Base-by-base conservation (phyloP, 768 basidiomycete species). In the Tricholoma terreum region DNA sequence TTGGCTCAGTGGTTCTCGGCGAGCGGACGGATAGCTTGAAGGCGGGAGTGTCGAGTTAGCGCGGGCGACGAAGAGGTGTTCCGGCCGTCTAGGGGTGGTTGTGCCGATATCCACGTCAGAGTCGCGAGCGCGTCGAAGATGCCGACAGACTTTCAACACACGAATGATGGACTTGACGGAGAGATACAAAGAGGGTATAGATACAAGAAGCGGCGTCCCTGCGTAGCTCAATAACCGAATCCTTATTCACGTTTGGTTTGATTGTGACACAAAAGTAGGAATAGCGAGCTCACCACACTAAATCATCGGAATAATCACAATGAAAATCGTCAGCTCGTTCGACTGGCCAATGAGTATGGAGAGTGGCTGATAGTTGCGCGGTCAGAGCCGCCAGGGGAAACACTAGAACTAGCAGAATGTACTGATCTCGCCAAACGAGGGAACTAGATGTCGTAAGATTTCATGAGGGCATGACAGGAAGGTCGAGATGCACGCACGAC, bases 221-320 rank as follows among this genome's bases (percentile, higher is more conserved):
- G 85, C 80, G 61, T 86, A 87, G 36, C 82, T 80, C n/a, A 85
- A 61, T 55, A 87, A 77, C 45, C 86, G 82, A 30, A 82, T 76
- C 87, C 87, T 88, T 40, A 51, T 8, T 48, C 43, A 49, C 30
- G 52, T 17, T 33, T 22, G 49, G 3, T 57, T 43, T 24, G 7
- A 33, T 24, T 48, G 38, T 27, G 30, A 22, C 46, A 15, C 52
- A 45, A 8, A n/a, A 48, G 12, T 19, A 30, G 4, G 8, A 19
- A 30, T 45, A 40, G 24, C 5, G 14, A 1, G 63, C 80, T 46
- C 62, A 87, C 87, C 86, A 87, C 54, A 79, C 67, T 2, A 84
- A 84, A 61, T 75, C 58, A n/a, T 72, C 79, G 30, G 46, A 6
- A 31, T 78, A 77, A 62, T 88, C 86, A 62, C 87, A 89, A 61